Conservation (phyloP, 2,329 filamentous ascomycete species). For the Pleochaeta shiraiana region DNA sequence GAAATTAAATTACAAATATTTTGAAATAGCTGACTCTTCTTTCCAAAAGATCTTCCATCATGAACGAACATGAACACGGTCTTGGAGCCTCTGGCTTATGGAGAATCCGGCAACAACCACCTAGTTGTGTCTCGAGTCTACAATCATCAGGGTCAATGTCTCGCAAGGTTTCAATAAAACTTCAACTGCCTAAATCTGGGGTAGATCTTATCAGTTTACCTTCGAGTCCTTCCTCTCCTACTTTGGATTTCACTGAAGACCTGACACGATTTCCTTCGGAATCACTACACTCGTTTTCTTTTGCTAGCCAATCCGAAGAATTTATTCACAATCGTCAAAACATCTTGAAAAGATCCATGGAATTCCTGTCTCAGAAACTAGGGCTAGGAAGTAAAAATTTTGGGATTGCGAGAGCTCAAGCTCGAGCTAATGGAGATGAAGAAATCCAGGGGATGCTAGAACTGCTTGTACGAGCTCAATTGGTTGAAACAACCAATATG, state of each 20-base stretch:
- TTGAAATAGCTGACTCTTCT: too few relatives aligned
- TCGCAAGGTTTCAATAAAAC: slow-evolving; percentile 32
- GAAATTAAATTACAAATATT: too few relatives aligned
- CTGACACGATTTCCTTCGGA: slow-evolving; percentile 84
- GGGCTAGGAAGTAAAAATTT: slow-evolving; percentile 53
- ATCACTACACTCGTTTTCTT: slow-evolving; percentile 94
- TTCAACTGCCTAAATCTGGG: slow-evolving; percentile 32
- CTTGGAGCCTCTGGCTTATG: slow-evolving; percentile 69
- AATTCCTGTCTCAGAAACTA: slow-evolving; percentile 78
- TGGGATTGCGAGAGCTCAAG: slow-evolving; percentile 63
- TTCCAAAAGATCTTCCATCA: slow-evolving; percentile 47
- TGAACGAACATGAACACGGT: slow-evolving; percentile 73
- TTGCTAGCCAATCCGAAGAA: slow-evolving; percentile 87
- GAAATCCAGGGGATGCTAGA: slow-evolving; percentile 87
- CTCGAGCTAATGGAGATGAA: slow-evolving; percentile 58
- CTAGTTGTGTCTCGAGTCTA: slow-evolving; percentile 39
- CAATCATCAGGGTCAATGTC: slow-evolving; percentile 43
- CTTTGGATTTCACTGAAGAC: slow-evolving; percentile 57
- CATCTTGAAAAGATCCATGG: slow-evolving; percentile 78
- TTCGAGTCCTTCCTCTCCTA: slow-evolving; percentile 47
- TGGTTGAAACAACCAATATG: slow-evolving; percentile 47
- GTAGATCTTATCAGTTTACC: slow-evolving; percentile 11
- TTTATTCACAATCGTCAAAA: slow-evolving; percentile 80
- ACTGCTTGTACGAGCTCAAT: slow-evolving; percentile 56
- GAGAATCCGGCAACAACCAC: slow-evolving; percentile 76